phyloP scores from a whole-genome alignment of 305 asterid species.

The Fraxinus dipetala region DNA sequence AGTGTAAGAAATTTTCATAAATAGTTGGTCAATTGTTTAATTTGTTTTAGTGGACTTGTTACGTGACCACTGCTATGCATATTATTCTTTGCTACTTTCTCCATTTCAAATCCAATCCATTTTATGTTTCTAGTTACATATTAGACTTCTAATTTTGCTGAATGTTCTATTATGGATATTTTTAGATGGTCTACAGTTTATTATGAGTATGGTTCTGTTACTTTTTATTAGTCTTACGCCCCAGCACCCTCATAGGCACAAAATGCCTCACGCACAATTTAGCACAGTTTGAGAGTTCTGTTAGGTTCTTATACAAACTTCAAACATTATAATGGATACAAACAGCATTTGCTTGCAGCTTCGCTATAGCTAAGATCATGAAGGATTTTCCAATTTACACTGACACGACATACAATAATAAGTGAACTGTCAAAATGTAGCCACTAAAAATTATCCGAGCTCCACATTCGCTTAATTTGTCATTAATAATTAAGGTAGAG shows the following conservation, averaged over 20 bases:
- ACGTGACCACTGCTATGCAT: background rate
- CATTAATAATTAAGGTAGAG: background rate
- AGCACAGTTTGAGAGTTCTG: background rate
- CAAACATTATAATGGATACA: background rate
- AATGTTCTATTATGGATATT: background rate
- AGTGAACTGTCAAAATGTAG: background rate
- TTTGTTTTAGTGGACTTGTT: background rate
- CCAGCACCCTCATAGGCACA: background rate
- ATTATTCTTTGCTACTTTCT: background rate
- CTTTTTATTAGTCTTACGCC: background rate
- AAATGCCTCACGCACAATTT: background rate
- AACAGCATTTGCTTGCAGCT: background rate
- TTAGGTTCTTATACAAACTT: background rate
- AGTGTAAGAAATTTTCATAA: background rate
- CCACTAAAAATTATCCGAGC: background rate
- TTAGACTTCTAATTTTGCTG: background rate
- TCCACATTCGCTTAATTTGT: background rate
- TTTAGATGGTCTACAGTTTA: background rate
- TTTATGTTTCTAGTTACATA: background rate
- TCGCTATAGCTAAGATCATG: background rate
- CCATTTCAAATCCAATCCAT: background rate
- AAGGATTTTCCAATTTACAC: background rate
- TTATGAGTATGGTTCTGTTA: background rate
- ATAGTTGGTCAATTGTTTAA: background rate
- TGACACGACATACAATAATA: background rate